These are phyloP conservation scores for Quercus variabilis DNA, from an alignment of 306 rosid species.

Conservation along the genomic window DNA sequence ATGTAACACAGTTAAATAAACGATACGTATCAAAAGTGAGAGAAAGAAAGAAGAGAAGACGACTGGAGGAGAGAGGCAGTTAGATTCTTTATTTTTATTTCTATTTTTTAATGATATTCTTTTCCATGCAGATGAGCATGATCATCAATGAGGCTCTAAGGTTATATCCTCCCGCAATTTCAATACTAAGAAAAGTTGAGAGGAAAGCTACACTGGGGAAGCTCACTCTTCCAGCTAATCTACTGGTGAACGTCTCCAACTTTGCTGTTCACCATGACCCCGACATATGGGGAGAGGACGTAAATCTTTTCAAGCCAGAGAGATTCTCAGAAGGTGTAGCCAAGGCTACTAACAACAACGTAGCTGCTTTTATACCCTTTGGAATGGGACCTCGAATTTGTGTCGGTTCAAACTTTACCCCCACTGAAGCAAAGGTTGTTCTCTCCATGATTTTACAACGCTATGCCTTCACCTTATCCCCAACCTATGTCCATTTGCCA, in stretches of 20 bases:
- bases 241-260: background rate
- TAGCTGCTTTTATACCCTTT: conserved; percentile 19
- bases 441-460: conserved; percentile 26
- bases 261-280: conserved; percentile 26
- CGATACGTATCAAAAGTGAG: no score
- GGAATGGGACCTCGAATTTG: conserved; percentile 25
- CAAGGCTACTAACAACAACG: conserved; percentile 16
- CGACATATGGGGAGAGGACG: conserved; percentile 27
- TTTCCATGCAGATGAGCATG: conserved; percentile 24
- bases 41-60: no score
- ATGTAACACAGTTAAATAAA: no score
- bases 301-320: conserved; percentile 25
- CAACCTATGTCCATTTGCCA: conserved; percentile 23
- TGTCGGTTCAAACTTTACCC: conserved; percentile 21
- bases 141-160: conserved; percentile 27
- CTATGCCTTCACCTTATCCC: conserved; percentile 20
- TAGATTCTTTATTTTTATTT: no score
- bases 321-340: conserved; percentile 22
- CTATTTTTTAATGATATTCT: no score
- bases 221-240: conserved; percentile 10
- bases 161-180: conserved; percentile 15
- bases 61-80: no score
- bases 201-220: conserved; percentile 19
- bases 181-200: background rate
- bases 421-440: conserved; percentile 14